Percentiles rank a stretch among this genome's conserved stretches.
phyloP scores from a whole-genome alignment of 371 early-diverging fungal genomes.

The Circinella minor region DNA sequence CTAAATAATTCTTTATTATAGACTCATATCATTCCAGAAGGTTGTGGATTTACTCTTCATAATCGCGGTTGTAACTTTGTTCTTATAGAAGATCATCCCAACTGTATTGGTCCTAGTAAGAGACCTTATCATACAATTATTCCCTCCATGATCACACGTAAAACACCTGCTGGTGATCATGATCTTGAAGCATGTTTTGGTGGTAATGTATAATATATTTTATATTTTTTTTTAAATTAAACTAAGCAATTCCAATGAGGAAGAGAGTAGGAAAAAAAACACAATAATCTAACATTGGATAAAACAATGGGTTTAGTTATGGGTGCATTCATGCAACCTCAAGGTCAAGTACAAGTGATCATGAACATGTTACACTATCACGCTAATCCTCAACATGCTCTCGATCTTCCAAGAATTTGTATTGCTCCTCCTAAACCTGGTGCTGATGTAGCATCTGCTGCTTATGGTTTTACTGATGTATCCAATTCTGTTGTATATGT shows the following conservation, averaged over 20 bases:
- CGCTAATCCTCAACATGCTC: constrained; percentile 68
- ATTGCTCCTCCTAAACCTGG: constrained; percentile 41
- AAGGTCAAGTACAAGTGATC: constrained; percentile 84
- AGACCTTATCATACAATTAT: constrained; percentile 90
- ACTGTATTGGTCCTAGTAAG: constrained; percentile 74
- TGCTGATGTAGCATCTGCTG: constrained; percentile 16
- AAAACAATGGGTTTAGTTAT: constrained; percentile 35
- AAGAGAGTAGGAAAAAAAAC: too few species aligned
- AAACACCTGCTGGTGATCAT: constrained; percentile 31
- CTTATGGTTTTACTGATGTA: constrained; percentile 40
- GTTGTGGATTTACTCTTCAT: constrained; percentile 77
- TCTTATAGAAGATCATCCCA: constrained; percentile 66
- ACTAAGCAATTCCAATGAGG: too few species aligned
- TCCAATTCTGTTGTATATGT: constrained; percentile 54
- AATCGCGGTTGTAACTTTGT: constrained; percentile 77
- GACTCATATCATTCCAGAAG: constrained; percentile 59
- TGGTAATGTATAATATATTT: constrained; percentile 28
- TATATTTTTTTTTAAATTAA: too few species aligned
- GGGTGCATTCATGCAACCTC: constrained; percentile 78
- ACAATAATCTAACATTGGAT: background rate
- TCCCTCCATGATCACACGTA: constrained; percentile 68
- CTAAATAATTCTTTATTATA: constrained; percentile 12
- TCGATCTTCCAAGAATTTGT: constrained; percentile 78
- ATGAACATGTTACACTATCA: constrained; percentile 66
- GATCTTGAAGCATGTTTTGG: constrained; percentile 60